Evolutionary conservation across 805 yeast genomes (phyloP), one percentile per base, ranked within the genome.

Genomic region (Saccharomyces jurei): DNA sequence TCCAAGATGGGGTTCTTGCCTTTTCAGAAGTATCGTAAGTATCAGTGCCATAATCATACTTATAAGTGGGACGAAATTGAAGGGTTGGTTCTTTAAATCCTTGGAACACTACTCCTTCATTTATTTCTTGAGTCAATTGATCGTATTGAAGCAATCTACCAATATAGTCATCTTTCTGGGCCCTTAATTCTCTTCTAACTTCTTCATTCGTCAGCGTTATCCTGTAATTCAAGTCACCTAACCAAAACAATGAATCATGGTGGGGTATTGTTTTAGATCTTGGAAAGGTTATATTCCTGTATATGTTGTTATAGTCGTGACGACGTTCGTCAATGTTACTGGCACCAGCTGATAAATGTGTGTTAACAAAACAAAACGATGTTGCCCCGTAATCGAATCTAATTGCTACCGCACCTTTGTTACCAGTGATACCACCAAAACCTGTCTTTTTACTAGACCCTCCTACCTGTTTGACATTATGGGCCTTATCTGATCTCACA

Each of bases 351-450:
- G 99, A 96, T 58, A 94, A 74, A 74, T 94, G 99, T 0, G 96
- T 87, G 52, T 94, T 92, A 27, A 94, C 79, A 65, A 90, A 82
- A 59, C 95, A 89, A 64, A 90, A 84, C 1, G 86, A 76, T 0
- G 96, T 86, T 47, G 83, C 79, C 0, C 95, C 94, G 69, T 80
- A 89, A 52, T 85, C 81, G 71, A 92, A 87, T 56, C 97, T 78
- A 9, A 94, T 89, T 0, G 96, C 97, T 57, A 91, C 94, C 2
- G 95, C 97, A 50, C 99, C 99, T 69, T 92, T 92, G 68, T 94
- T 92, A 9, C 97, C 99, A 0, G 98, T 83, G 74, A 94, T 92
- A 41, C 99, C 99, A 30, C 97, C 96, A 53, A 94, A 74, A 0
- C 98, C 99, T 0, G 98, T 92, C 70, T 92, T 92, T 63, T 91